Evolutionary conservation across 257 asterid species (phyloP), one percentile per base, ranked within the genome.

Genomic region (Solanum piurae): DNA sequence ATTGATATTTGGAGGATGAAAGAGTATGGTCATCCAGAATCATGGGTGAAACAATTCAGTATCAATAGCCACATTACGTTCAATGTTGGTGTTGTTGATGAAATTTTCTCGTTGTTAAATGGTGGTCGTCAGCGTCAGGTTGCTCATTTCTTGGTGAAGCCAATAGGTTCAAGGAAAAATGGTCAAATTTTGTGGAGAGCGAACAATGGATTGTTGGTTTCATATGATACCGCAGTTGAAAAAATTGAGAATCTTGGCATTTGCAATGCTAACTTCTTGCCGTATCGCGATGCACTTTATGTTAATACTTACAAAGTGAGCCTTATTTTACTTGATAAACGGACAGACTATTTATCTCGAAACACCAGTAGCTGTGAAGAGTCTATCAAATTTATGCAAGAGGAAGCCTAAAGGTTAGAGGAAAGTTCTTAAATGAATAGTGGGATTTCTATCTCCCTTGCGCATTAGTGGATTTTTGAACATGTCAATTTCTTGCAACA

Each of bases 1-100:
- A 49, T 58, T 83, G 75, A 83, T 83, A 6, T 83, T 34, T 83
- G 86, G 86, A 52, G 27, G 86, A 83, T 58, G 75, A 83, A 83
- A 34, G 46, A 52, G 52, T 34, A 23, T 83, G 74, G 74, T 83
- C 55, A 33, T 14, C 23, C 52, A 34, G 55, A 58, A 75, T 38
- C 83, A 38, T 38, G 83, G 83, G 33, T 75, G 33, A 71, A 71
- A 33, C 42, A 33, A 7, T 33, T 31, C 79, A 72, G 42, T n/a
- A 33, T 72, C 44, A 72, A 20, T 33, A 68, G 23, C 12, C 79
- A 33, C 79, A 31, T 71, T 71, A 31, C 14, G 21, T 72, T 72
- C 13, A 9, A 72, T 9, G 79, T 72, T 33, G n/a, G 77, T 71
- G n/a, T 31, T 31, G 40, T 71, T 33, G 77, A 71, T 7, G 77